These are phyloP conservation scores for Chaetomium sp. DNA, from an alignment of 2,329 filamentous ascomycete species.

Conservation along the genomic window DNA sequence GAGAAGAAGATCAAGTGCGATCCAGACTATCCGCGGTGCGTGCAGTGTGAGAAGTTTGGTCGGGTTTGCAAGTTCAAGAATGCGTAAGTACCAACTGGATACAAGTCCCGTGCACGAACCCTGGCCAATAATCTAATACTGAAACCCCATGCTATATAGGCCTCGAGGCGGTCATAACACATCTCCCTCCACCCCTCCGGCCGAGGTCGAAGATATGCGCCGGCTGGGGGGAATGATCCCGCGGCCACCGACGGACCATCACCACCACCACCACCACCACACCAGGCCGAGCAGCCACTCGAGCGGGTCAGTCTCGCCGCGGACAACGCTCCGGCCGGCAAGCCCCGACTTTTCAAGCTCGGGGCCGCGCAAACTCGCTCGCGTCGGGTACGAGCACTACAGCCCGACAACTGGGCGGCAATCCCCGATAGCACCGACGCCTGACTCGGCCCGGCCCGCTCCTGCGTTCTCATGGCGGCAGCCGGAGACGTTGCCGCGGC, in stretches of 20 bases:
- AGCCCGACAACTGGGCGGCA: conserved; percentile 42
- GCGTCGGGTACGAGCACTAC: conserved; percentile 52
- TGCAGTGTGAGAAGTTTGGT: conserved; percentile 91
- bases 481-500: conserved; percentile 47
- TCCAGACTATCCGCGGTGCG: conserved; percentile 81
- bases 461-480: conserved; percentile 42
- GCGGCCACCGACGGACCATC: conserved; percentile 39
- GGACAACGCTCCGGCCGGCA: conserved; percentile 42
- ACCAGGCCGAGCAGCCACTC: conserved; percentile 48
- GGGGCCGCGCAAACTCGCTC: conserved; percentile 52
- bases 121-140: not conserved
- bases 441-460: conserved; percentile 43
- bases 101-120: too few species aligned
- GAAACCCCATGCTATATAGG: conserved; percentile 39
- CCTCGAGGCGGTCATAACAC: conserved; percentile 61
- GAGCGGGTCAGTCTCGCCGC: conserved; percentile 53
- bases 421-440: conserved; percentile 38
- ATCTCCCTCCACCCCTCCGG: conserved; percentile 55
- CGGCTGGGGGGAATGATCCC: conserved; percentile 40
- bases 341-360: conserved; percentile 38
- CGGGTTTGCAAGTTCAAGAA: conserved; percentile 82
- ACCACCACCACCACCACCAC: conserved; percentile 20
- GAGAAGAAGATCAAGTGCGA: conserved; percentile 99
- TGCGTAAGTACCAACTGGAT: conserved; percentile 63
- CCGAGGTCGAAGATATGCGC: conserved; percentile 52